A percentile compares a stretch with the other conserved stretches of the same genome.
Conservation (phyloP, 192 early-diverging fungal genomes). For the Gigaspora rosea region DNA sequence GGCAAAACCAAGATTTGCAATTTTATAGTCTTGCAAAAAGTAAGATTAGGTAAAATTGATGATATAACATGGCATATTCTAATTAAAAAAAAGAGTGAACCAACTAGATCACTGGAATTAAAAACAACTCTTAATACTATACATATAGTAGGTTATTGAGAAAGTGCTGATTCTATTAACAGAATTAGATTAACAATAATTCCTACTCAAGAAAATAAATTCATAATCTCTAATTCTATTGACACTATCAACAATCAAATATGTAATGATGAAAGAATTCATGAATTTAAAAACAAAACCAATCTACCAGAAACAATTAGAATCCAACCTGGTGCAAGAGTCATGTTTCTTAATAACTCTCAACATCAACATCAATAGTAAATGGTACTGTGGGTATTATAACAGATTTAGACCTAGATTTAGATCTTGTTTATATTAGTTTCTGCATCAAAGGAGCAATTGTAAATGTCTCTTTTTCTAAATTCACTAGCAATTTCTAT, state of each 20-base stretch:
- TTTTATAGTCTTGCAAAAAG: too few species aligned
- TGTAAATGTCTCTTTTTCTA: background rate
- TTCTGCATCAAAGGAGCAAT: background rate
- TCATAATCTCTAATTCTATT: background rate
- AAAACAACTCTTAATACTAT: background rate
- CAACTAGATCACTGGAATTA: background rate
- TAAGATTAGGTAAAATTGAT: background rate
- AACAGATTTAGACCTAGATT: background rate
- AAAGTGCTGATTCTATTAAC: background rate
- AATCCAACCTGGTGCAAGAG: background rate
- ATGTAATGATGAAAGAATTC: background rate
- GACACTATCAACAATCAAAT: background rate
- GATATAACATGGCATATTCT: background rate
- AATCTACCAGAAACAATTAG: background rate
- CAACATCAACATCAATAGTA: background rate
- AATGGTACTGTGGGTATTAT: slow-evolving; percentile 15
- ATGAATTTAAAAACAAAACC: slow-evolving; percentile 3
- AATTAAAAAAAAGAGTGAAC: too few species aligned
- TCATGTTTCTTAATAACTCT: slow-evolving; percentile 5
- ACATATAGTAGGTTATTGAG: background rate
- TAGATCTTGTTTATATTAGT: too few species aligned
- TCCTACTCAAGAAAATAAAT: background rate
- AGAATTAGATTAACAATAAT: background rate
- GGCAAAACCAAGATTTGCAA: too few species aligned
- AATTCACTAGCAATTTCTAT: background rate